These are phyloP conservation scores for Capsicum rhomboideum DNA, from an alignment of 257 asterid genomes.

Conservation along the genomic window DNA sequence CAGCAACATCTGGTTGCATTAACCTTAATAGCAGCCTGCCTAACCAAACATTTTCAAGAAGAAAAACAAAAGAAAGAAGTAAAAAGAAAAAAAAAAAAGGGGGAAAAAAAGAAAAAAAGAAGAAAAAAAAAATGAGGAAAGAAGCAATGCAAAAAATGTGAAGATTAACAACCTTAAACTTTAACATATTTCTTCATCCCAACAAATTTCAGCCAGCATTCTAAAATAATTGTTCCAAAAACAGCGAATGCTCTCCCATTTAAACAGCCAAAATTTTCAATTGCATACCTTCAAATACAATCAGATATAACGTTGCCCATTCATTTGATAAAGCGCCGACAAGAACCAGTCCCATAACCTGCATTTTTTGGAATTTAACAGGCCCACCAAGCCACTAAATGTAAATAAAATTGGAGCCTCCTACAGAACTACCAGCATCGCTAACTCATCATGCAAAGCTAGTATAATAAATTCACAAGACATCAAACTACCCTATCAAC, in stretches of 20 bases:
- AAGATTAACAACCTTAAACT: conserved; percentile 27
- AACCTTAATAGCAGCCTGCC: conserved; percentile 55
- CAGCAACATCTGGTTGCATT: conserved; percentile 45
- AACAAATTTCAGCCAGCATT: conserved; percentile 12
- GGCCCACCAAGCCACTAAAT: conserved; percentile 35
- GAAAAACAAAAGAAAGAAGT: conserved; percentile 5
- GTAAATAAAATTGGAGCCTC: conserved; percentile 12
- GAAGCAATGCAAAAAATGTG: not conserved
- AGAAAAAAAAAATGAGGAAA: not conserved
- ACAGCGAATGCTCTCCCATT: conserved; percentile 15
- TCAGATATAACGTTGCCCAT: conserved; percentile 44
- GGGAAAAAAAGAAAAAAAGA: not conserved
- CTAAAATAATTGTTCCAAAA: conserved; percentile 8
- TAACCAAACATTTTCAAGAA: conserved; percentile 40
- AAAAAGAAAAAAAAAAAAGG: not conserved
- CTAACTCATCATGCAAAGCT: not conserved
- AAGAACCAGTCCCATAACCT: conserved; percentile 46
- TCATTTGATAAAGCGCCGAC: conserved; percentile 52
- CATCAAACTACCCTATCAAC: not conserved
- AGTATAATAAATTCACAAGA: not conserved
- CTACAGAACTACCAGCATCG: not conserved
- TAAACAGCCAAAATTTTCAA: conserved; percentile 17
- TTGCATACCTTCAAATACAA: conserved; percentile 45
- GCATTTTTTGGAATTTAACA: conserved; percentile 56
- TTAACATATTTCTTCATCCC: conserved; percentile 2